Conservation (phyloP, 225 moss, liverwort and hornwort genomes). For the Climacium dendroides region DNA sequence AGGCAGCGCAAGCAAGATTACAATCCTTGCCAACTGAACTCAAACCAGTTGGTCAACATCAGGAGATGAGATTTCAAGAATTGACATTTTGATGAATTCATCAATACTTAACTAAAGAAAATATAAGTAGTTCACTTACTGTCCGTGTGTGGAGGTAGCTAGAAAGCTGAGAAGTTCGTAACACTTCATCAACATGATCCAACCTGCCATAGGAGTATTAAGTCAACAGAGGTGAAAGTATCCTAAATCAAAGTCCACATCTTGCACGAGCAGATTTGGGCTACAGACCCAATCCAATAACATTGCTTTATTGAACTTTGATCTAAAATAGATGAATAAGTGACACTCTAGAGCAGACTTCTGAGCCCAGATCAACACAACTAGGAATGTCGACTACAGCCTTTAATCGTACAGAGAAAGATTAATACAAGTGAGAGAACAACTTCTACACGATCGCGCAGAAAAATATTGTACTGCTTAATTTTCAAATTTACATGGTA, state of each 20-base stretch:
- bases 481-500: not conserved
- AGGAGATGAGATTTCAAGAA: not conserved
- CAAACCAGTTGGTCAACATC: not conserved
- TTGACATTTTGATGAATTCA: not conserved
- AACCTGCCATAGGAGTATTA: constrained; percentile 39
- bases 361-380: not conserved
- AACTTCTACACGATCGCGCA: not conserved
- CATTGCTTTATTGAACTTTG: not conserved
- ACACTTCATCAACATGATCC: constrained; percentile 87
- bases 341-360: not conserved
- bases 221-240: not conserved
- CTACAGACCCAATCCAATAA: not conserved
- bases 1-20: not conserved
- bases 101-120: not conserved
- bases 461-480: not conserved
- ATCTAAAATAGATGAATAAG: not conserved
- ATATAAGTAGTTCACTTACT: constrained; percentile 22
- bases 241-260: not conserved
- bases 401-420: not conserved
- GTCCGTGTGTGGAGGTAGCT: constrained; percentile 87
- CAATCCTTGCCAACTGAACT: not conserved
- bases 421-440: not conserved
- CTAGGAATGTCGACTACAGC: not conserved
- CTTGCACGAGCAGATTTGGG: not conserved
- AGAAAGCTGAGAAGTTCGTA: constrained; percentile 72